Evolutionary conservation across 345 rosid genomes (phyloP).

Genomic region (Pelargonium nanum): DNA sequence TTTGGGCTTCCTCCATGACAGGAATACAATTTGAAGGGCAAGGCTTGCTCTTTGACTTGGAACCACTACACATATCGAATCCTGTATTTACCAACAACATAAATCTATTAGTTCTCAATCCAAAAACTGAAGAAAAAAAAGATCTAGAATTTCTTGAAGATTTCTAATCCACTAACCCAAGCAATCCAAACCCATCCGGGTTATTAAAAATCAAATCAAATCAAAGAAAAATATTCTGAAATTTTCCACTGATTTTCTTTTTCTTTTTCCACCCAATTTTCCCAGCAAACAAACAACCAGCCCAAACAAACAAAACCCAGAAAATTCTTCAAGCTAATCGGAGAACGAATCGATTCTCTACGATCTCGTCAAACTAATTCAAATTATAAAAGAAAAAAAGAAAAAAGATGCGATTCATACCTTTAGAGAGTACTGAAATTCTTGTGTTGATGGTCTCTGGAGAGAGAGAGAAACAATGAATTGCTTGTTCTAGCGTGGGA

Average conservation of each 20-base stretch:
- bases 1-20: slow-evolving; percentile 37
- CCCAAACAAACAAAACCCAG: background rate
- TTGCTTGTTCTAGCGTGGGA: too few relatives aligned
- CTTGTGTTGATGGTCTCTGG: background rate
- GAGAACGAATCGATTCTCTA: background rate
- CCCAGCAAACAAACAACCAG: background rate
- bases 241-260: too few relatives aligned
- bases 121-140: slow-evolving; percentile 1
- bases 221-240: background rate
- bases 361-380: too few relatives aligned
- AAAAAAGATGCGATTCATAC: background rate
- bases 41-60: slow-evolving; percentile 33
- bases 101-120: slow-evolving; percentile 3
- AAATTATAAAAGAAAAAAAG: too few relatives aligned
- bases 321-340: too few relatives aligned
- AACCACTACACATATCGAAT: slow-evolving; percentile 37
- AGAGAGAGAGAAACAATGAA: background rate
- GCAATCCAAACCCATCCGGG: background rate
- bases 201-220: background rate
- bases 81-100: slow-evolving; percentile 34
- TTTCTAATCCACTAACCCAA: too few relatives aligned
- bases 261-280: background rate
- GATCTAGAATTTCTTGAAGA: background rate
- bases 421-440: background rate
- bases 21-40: slow-evolving; percentile 17